Evolutionary conservation across 1,284 basidiomycete species (phyloP), one percentile per base, ranked within the genome.

Genomic region (Fistulina hepatica): DNA sequence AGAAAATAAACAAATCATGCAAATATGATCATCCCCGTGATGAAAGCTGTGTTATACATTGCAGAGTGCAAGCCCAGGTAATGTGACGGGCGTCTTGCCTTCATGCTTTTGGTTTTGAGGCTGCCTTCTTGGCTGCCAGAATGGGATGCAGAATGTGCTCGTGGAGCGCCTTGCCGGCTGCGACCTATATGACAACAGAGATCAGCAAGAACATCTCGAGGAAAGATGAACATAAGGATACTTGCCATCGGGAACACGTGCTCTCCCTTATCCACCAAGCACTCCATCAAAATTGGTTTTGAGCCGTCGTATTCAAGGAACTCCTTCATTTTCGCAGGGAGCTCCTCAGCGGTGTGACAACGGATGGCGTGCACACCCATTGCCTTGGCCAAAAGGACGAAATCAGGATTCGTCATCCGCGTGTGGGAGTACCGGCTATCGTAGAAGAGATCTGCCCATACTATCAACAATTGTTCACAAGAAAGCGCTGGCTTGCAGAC

Each of bases 291-390:
- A 32, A 97, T 73, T 2, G 94, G 94, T 61, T 76, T 83, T 43
- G 69, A 70, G 47, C 76, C 81, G 47, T 91, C 84, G 60, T 94
- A 95, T 64, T 94, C 92, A 51, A 98, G 71, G 63, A 98, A 95
- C 71, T 97, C 93, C 68, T 92, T 91, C 92, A 98, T 97, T 72
- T 86, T 94, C 26, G 70, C 76, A 0, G 89, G 88, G 10, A 98
- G 70, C 40, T 98, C 93, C 28, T 71, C 77, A 6, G 71, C 56
- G 24, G 55, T 74, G 33, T 69, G 62, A 57, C 83, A 90, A 44
- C 85, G 72, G 52, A 97, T 78, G 5, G 85, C 90, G 55, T 97
- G 89, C 36, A 92, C 82, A 41, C 82, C 78, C 92, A 97, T 97
- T 4, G 90, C 67, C 52, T 82, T 66, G 13, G 92, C 89, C 30